A percentile compares a stretch with the other conserved stretches of the same genome.
phyloP scores from a whole-genome alignment of 495 filamentous ascomycete genomes.

The Cenococcum geophilum region DNA sequence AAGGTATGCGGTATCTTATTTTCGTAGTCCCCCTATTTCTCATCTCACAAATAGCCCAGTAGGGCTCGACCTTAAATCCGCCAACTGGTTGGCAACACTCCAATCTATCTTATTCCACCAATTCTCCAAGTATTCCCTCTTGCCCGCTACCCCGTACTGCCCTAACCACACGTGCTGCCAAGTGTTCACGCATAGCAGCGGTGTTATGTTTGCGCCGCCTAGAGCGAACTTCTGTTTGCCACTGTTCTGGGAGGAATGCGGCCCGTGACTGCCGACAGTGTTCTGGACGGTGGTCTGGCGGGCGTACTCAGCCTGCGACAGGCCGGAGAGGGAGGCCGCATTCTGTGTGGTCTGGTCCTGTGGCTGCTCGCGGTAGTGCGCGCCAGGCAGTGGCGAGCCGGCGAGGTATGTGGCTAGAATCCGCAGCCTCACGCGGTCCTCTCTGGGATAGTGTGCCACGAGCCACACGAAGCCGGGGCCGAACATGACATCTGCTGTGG shows the following conservation, averaged over 20 bases:
- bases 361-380: constrained; percentile 72
- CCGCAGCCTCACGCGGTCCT: constrained; percentile 50
- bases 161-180: constrained; percentile 93
- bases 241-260: background rate
- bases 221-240: constrained; percentile 39
- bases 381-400: constrained; percentile 78
- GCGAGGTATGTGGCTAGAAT: constrained; percentile 88
- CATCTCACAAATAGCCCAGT: too few relatives aligned
- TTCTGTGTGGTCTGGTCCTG: constrained; percentile 71
- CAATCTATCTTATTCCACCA: constrained; percentile 92
- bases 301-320: constrained; percentile 8
- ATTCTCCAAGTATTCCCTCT: constrained; percentile 63
- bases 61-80: background rate
- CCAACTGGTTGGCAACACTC: constrained; percentile 52
- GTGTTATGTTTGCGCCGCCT: constrained; percentile 63
- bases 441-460: constrained; percentile 42
- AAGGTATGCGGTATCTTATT: too few relatives aligned
- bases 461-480: constrained; percentile 97
- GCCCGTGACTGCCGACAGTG: constrained; percentile 45
- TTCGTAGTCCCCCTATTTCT: too few relatives aligned
- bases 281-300: constrained; percentile 28
- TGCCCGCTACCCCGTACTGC: constrained; percentile 77
- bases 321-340: constrained; percentile 4
- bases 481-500: constrained; percentile 86
- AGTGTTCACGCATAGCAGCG: constrained; percentile 84